Conservation (phyloP, 257 asterid species). For the Lycium barbarum region DNA sequence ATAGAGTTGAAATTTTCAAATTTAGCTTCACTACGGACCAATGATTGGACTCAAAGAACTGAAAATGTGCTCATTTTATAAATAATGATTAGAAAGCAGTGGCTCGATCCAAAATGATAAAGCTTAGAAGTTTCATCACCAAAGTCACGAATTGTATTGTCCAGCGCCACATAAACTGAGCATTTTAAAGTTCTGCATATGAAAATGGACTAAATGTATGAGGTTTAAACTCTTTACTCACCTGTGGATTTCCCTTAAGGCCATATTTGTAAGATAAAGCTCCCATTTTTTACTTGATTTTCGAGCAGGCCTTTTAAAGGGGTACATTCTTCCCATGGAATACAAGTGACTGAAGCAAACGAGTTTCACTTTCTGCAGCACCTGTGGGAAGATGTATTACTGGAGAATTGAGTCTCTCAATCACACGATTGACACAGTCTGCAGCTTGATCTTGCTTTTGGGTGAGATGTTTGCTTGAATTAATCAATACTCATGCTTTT, state of each 20-base stretch:
- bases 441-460: conserved; percentile 53
- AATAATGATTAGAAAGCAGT: conserved; percentile 7
- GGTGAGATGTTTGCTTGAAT: too few species aligned
- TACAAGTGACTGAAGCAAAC: conserved; percentile 79
- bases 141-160: neutral
- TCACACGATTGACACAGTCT: conserved; percentile 84
- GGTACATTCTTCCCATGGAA: conserved; percentile 88
- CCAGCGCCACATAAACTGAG: neutral
- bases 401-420: conserved; percentile 77
- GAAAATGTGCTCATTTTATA: neutral
- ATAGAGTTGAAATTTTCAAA: neutral
- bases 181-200: neutral
- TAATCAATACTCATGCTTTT: too few species aligned
- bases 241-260: conserved; percentile 89
- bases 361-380: conserved; percentile 96
- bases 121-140: neutral
- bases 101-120: neutral
- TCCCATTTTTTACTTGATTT: conserved; percentile 96
- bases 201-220: neutral
- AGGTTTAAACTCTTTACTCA: conserved; percentile 35
- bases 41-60: neutral
- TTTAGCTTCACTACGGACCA: neutral
- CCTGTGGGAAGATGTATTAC: conserved; percentile 92
- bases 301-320: conserved; percentile 82
- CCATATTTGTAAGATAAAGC: conserved; percentile 90